phyloP scores from a whole-genome alignment of 495 filamentous ascomycete genomes.

The Lasiosphaeris hirsuta region DNA sequence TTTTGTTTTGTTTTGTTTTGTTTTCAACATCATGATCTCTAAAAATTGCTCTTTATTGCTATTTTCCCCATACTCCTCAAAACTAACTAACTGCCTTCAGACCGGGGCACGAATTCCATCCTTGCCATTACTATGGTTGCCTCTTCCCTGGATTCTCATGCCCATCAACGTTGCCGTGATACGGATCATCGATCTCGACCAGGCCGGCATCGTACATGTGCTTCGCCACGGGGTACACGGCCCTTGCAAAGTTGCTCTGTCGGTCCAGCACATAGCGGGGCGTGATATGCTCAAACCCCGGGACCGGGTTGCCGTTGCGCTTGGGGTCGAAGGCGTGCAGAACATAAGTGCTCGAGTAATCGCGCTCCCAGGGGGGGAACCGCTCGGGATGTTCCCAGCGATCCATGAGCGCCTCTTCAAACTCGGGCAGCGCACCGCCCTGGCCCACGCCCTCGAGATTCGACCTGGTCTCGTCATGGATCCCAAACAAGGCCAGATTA shows the following conservation, averaged over 20 bases:
- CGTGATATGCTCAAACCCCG: slow-evolving; percentile 18
- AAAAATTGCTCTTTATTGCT: no score
- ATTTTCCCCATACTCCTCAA: no score
- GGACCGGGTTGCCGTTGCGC: slow-evolving; percentile 7
- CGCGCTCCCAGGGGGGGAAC: slow-evolving; percentile 17
- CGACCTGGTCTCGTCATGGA: slow-evolving; percentile 33
- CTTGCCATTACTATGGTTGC: no score
- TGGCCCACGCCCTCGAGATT: slow-evolving; percentile 10
- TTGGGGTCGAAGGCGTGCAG: slow-evolving; percentile 19
- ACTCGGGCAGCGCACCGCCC: slow-evolving; percentile 6
- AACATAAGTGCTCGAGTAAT: slow-evolving; percentile 16
- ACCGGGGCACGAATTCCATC: no score
- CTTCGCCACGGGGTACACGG: slow-evolving; percentile 18
- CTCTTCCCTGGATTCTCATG: no score
- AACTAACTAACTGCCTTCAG: no score
- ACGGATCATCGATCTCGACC: slow-evolving; percentile 5
- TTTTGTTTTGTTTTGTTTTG: no score
- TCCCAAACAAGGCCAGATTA: slow-evolving; percentile 25
- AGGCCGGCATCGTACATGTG: slow-evolving; percentile 18
- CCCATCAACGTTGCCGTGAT: not conserved
- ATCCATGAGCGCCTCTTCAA: slow-evolving; percentile 8
- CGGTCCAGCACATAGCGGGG: slow-evolving; percentile 21
- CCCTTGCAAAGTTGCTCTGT: slow-evolving; percentile 23
- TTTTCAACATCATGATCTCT: no score
- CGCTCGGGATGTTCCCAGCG: slow-evolving; percentile 10